phyloP scores from a whole-genome alignment of 768 basidiomycete species.

The Jaapia argillacea region DNA sequence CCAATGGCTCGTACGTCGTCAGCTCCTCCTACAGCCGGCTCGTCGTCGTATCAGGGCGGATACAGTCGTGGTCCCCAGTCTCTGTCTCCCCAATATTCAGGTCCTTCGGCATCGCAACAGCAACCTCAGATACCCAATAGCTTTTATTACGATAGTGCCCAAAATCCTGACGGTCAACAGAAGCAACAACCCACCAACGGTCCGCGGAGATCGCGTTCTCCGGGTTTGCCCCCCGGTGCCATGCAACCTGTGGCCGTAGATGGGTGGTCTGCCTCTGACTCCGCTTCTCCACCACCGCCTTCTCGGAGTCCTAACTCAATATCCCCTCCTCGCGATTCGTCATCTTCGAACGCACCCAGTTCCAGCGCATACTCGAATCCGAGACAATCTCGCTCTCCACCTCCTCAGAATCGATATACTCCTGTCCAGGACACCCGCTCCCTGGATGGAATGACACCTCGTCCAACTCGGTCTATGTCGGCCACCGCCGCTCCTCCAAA shows the following conservation, averaged over 20 bases:
- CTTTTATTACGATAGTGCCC: constrained; percentile 22
- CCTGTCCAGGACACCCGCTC: constrained; percentile 14
- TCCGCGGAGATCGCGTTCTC: constrained; percentile 18
- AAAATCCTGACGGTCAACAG: constrained; percentile 30
- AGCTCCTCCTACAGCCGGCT: constrained; percentile 13
- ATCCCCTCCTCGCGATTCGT: constrained; percentile 21
- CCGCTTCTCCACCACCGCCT: constrained; percentile 15
- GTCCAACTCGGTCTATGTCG: constrained; percentile 37
- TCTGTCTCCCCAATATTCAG: constrained; percentile 12
- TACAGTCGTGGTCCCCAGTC: background rate
- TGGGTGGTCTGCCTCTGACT: constrained; percentile 19
- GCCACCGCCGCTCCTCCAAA: constrained; percentile 41
- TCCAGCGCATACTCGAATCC: constrained; percentile 17
- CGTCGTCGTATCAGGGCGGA: background rate
- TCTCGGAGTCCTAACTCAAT: constrained; percentile 21
- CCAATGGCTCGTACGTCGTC: constrained; percentile 11
- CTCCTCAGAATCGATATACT: constrained; percentile 31
- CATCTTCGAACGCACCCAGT: constrained; percentile 17
- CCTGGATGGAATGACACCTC: background rate
- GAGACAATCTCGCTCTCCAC: constrained; percentile 38
- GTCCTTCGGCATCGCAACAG: constrained; percentile 14
- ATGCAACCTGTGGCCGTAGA: constrained; percentile 43
- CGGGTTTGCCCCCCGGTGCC: constrained; percentile 48
- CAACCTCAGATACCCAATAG: constrained; percentile 23
- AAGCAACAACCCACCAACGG: constrained; percentile 17